Evolutionary conservation across 768 basidiomycete species (phyloP), one percentile per base, ranked within the genome.

Genomic region (Dacryopinax primogenitus): DNA sequence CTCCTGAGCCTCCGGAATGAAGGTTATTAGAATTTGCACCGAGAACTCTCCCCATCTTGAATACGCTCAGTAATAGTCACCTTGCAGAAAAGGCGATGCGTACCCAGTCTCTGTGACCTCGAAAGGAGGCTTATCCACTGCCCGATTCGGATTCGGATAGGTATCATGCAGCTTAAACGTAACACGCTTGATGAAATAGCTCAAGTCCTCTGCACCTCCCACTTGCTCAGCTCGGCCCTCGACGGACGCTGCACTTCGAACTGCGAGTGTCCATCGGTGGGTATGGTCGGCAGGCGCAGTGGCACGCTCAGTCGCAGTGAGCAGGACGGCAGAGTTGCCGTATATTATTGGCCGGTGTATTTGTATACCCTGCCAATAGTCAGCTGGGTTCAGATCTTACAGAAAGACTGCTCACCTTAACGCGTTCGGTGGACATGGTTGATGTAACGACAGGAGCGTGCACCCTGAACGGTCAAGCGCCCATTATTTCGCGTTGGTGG

Each of bases 121-220:
- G 71, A 93, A 99, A 0, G 96, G 96, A 2, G 92, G 84, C 72
- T 88, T 92, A 72, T 99, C 96, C 32, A 96, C 73, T 70, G 87
- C 95, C 78, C 96, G 79, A 36, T 85, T 86, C 1, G 93, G 92
- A 73, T 87, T 92, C 1, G 91, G 77, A 75, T 97, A 97, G 1
- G 94, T 97, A 70, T 99, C 96, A 76, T 99, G 95, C 63, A 99
- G 76, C 75, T 92, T 95, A 84, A 99, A 97, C 16, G 92, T 89
- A 62, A 98, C 95, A 65, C 92, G 84, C 74, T 95, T 97, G 73
- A 99, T 86, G 73, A 95, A 92, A 70, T 96, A 90, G 69, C 84
- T 82, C 35, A 94, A 73, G 71, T 97, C 92, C 74, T 97, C 93
- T 64, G 86, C 88, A 15, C 91, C 92, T 23, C 94, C 94, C 23